Conservation (phyloP, 352 stramenopile genomes). For the Thalassiosira exigua region DNA sequence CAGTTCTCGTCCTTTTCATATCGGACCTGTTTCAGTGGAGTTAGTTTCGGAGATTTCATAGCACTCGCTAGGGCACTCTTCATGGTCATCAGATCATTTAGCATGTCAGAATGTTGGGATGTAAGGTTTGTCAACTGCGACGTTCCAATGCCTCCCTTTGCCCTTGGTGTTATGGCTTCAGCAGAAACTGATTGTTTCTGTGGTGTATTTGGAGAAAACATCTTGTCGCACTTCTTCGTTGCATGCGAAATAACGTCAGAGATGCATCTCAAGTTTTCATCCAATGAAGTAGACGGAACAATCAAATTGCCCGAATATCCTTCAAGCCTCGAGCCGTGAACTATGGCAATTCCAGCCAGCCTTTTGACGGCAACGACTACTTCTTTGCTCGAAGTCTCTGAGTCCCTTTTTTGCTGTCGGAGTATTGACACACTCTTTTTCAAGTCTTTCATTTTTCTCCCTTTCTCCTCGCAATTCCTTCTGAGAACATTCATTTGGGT, state of each 20-base stretch:
- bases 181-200: background rate
- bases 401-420: conserved; percentile 44
- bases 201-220: conserved; percentile 11
- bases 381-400: conserved; percentile 31
- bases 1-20: conserved; percentile 6
- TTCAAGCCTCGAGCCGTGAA: conserved; percentile 37
- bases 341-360: conserved; percentile 23
- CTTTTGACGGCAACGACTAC: conserved; percentile 38
- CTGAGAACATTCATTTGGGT: conserved; percentile 23
- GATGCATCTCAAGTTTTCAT: conserved; percentile 53
- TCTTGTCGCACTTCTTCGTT: conserved; percentile 36
- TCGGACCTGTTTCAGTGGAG: conserved; percentile 41
- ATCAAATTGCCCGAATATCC: conserved; percentile 28
- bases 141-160: conserved; percentile 31
- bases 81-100: conserved; percentile 54
- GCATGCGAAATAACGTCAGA: conserved; percentile 40
- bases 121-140: conserved; percentile 14
- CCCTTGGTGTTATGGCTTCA: conserved; percentile 48
- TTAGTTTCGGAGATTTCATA: conserved; percentile 53
- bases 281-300: conserved; percentile 37
- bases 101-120: conserved; percentile 33
- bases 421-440: conserved; percentile 35
- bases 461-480: conserved; percentile 41
- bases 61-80: conserved; percentile 44
- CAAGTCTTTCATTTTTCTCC: conserved; percentile 34